phyloP scores from a whole-genome alignment of 2,329 filamentous ascomycete species.

The Anthostomella pinea region DNA sequence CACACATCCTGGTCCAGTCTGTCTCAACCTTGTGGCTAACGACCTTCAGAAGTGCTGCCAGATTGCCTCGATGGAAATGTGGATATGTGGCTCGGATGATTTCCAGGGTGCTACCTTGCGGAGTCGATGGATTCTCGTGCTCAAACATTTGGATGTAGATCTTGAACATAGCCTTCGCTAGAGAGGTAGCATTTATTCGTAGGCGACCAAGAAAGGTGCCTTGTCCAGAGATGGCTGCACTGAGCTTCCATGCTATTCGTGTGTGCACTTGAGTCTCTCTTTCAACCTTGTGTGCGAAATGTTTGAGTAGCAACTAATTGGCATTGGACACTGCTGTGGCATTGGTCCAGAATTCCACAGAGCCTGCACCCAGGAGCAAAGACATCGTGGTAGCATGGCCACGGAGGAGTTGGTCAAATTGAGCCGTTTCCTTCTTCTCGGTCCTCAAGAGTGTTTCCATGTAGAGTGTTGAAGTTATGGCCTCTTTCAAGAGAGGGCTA shows the following conservation, averaged over 20 bases:
- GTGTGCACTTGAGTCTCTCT: constrained; percentile 21
- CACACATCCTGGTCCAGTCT: constrained; percentile 33
- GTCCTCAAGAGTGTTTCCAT: constrained; percentile 44
- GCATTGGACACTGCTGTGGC: constrained; percentile 38
- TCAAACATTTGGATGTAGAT: constrained; percentile 47
- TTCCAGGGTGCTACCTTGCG: constrained; percentile 6
- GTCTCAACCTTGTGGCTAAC: constrained; percentile 34
- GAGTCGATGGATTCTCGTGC: constrained; percentile 32
- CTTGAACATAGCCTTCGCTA: constrained; percentile 39
- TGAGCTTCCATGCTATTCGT: constrained; percentile 32
- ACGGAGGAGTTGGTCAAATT: constrained; percentile 42
- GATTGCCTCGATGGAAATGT: constrained; percentile 37
- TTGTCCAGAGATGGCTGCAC: constrained; percentile 12
- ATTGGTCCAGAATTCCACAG: constrained; percentile 51
- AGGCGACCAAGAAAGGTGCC: constrained; percentile 20
- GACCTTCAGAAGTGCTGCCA: constrained; percentile 39
- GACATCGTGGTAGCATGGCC: constrained; percentile 46
- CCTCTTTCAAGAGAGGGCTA: constrained; percentile 43
- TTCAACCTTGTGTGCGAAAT: constrained; percentile 11
- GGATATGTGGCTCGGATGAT: constrained; percentile 20
- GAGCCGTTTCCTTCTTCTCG: constrained; percentile 25
- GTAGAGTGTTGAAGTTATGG: constrained; percentile 45
- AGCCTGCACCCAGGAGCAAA: constrained; percentile 48
- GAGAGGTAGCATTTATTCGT: constrained; percentile 34
- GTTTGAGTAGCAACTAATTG: constrained; percentile 36